Base-by-base conservation (phyloP, 257 asterid genomes). In the Coffea eugenioides region DNA sequence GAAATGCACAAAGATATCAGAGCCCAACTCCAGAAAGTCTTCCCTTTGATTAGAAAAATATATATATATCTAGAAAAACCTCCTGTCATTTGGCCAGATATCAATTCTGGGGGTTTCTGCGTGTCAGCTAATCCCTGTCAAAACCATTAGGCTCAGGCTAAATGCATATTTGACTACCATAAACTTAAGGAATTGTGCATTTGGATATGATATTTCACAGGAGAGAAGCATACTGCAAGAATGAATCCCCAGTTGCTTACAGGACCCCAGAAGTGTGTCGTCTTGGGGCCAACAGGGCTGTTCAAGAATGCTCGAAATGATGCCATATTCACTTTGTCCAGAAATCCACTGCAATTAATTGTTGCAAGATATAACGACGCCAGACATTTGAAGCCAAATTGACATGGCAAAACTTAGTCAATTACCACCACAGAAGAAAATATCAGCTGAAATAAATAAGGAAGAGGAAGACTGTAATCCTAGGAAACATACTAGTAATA, bases 101-200 rank as follows among this genome's bases (percentile, higher is more conserved):
- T 91, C 97, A 93, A 79, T 77, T 95, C 98, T 25, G 99, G 98
- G 72, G 98, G 99, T 83, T 95, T 93, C 80, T 95, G 85, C 85
- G 90, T 95, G 87, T 95, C 99, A 57, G 92, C 93, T 52, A 95
- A 83, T 48, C 97, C 99, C 97, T 94, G 83, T 43, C 59, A 68
- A 69, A 84, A 34, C 41, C 23, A 69, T 25, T 9, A 73, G 75
- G 64, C 64, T 23, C 48, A 56, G 65, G 27, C 51, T 78, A 36
- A 74, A 80, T 56, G 6, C 75, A 72, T 61, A 23, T 6, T 41
- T 69, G 8, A 75, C 25, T 1, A 39, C 43, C 71, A 27, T 41
- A 54, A 59, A 23, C 45, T 73, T 73, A 77, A 39, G 18, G 6
- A 52, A 71, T 76, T 67, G 59, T 69, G 13, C 31, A 27, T 34